Base-by-base conservation (phyloP, 371 early-diverging fungal species). In the Mucor lusitanicus region DNA sequence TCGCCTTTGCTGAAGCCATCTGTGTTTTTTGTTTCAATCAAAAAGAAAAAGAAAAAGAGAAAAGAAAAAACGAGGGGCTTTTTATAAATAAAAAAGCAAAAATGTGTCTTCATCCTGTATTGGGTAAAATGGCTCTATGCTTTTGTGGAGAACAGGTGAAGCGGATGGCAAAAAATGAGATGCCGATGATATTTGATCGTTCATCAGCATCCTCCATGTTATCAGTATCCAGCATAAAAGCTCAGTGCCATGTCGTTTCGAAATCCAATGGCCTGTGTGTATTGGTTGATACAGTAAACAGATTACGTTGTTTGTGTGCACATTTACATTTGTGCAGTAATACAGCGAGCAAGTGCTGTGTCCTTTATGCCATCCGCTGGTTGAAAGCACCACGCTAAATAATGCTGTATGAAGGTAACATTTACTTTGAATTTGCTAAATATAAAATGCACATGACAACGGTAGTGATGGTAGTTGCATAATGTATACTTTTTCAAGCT, bases 1-100 rank as follows among this genome's bases (percentile, higher is more conserved):
- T 63, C 21, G 68, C 68, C 63, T 77, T 77, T 60, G 68, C 46
- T 33, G 78, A 74, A 19, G 69, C 40, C 71, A 77, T 74, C 13
- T 53, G 1, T 53, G 1, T 50, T 6, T 53, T 21, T 46, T 46
- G 40, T 40, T 40, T 17, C 13, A 40, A 35, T 35, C 6, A 33
- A 30, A 30, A 30, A 30, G 30, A 30, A 30, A 44, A 3, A 15
- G n/a, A 30, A 7, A 28, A 42, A 48, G 50, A 59, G 11, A 30
- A 25, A 61, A 55, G 23, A 19, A 62, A 23, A 68, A 46, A 67
- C 9, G 23, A 42, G 46, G 62, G 64, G 68, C 25, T 56, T n/a
- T 25, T n/a, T 25, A 56, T 17, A 56, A 56, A 56, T 32, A 32
- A 56, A 56, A 19, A 33, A 3, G 17, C 32, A 56, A 56, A 32